A percentile compares a stretch with the other conserved stretches of the same genome.
Conservation (phyloP, 2,329 filamentous ascomycete species). For the Fusarium austroafricanum region DNA sequence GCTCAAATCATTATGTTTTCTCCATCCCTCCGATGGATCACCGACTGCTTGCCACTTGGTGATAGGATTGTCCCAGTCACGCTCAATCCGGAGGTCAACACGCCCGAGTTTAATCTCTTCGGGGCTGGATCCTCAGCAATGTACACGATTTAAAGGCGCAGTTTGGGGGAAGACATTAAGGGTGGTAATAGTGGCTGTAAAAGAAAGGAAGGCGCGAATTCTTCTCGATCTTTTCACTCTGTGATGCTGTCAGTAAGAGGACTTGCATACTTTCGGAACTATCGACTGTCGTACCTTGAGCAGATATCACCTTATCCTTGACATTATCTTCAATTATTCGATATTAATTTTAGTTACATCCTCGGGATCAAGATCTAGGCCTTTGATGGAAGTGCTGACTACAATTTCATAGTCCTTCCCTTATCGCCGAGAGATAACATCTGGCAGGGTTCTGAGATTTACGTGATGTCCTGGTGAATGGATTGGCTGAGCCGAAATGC, state of each 20-base stretch:
- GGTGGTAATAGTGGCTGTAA: background rate
- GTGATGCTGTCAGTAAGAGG: fast-evolving
- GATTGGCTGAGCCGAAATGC: background rate
- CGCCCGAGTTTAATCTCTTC: background rate
- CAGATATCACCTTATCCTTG: background rate
- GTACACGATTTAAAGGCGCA: background rate
- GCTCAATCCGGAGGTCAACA: background rate
- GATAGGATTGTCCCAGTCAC: background rate
- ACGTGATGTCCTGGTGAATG: background rate
- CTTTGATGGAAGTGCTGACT: fast-evolving
- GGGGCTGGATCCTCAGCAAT: background rate
- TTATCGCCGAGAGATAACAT: background rate
- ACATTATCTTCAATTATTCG: too few relatives aligned
- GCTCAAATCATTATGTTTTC: background rate
- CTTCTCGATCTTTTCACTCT: background rate
- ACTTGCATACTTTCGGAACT: too few relatives aligned
- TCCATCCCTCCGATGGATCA: background rate
- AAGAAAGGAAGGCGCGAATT: background rate
- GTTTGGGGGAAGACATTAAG: background rate
- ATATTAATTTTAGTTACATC: background rate
- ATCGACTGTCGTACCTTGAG: background rate
- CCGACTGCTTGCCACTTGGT: background rate
- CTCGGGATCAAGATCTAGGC: background rate
- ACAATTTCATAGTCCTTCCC: background rate
- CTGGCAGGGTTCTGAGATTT: background rate